These are phyloP conservation scores for Aotearoamyces nothofagi DNA, from an alignment of 2,329 filamentous ascomycete genomes.

Conservation along the genomic window DNA sequence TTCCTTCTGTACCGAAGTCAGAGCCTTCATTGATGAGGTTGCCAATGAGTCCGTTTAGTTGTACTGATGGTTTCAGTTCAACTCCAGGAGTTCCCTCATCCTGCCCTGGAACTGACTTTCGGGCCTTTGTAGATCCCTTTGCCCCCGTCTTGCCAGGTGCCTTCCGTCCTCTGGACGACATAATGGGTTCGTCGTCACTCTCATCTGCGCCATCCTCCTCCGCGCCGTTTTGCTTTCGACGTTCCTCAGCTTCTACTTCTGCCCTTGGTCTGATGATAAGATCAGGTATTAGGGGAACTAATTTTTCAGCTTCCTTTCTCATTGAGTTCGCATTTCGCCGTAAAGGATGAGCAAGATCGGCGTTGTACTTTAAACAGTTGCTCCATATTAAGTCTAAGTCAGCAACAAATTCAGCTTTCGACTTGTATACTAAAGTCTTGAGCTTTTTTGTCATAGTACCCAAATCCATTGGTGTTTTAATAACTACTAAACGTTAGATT, in stretches of 20 bases:
- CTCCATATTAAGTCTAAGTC: constrained; percentile 94
- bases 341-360: constrained; percentile 72
- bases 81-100: constrained; percentile 66
- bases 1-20: constrained; percentile 58
- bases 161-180: constrained; percentile 89
- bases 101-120: constrained; percentile 57
- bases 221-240: constrained; percentile 73
- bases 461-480: constrained; percentile 96
- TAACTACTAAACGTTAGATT: constrained; percentile 45
- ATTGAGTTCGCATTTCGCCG: constrained; percentile 90
- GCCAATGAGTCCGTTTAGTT: constrained; percentile 47
- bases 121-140: constrained; percentile 48
- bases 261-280: constrained; percentile 80
- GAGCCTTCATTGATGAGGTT: constrained; percentile 54
- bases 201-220: constrained; percentile 75
- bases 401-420: constrained; percentile 85
- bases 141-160: constrained; percentile 67
- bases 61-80: constrained; percentile 59
- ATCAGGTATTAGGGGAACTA: constrained; percentile 89
- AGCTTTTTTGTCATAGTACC: constrained; percentile 98
- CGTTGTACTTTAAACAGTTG: constrained; percentile 93
- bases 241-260: constrained; percentile 80
- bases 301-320: constrained; percentile 93
- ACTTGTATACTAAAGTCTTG: constrained; percentile 64
- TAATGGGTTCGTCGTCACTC: constrained; percentile 94